phyloP scores from a whole-genome alignment of 306 rosid genomes.

The Amphicarpaea edgeworthii region DNA sequence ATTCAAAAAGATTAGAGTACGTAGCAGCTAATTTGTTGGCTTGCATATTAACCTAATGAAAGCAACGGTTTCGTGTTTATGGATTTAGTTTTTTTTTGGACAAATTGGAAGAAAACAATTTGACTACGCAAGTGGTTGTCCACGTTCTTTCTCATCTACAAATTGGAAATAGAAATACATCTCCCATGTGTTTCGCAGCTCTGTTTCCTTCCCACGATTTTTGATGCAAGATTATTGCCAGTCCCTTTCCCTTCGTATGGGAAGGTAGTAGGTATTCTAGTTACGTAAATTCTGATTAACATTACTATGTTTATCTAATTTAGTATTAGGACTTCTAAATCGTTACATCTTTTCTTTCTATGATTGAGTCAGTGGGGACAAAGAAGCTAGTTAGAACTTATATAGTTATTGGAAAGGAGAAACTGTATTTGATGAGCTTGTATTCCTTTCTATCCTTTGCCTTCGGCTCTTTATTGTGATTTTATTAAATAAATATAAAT shows the following conservation, averaged over 20 bases:
- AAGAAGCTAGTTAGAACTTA: too few species aligned
- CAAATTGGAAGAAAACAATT: conserved; percentile 15
- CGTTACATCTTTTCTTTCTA: not conserved
- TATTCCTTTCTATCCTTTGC: too few species aligned
- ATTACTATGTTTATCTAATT: not conserved
- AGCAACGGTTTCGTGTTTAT: not conserved
- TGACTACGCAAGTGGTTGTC: conserved; percentile 30
- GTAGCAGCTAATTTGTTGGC: not conserved
- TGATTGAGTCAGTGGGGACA: too few species aligned
- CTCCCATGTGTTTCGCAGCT: conserved; percentile 30
- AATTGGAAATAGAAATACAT: conserved; percentile 1
- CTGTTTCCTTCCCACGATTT: conserved; percentile 26
- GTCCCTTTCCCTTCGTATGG: conserved; percentile 27
- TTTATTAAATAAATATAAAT: too few species aligned
- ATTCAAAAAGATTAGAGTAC: not conserved
- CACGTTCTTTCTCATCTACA: conserved; percentile 7
- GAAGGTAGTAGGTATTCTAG: not conserved
- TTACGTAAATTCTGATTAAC: not conserved
- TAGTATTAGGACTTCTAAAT: not conserved
- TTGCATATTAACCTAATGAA: conserved; percentile 3
- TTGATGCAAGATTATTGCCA: conserved; percentile 3
- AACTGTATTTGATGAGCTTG: too few species aligned
- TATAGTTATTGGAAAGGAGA: too few species aligned
- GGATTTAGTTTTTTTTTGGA: not conserved
- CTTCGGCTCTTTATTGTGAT: too few species aligned